phyloP scores from a whole-genome alignment of 208 protist species.

The Leishmania tropica region DNA sequence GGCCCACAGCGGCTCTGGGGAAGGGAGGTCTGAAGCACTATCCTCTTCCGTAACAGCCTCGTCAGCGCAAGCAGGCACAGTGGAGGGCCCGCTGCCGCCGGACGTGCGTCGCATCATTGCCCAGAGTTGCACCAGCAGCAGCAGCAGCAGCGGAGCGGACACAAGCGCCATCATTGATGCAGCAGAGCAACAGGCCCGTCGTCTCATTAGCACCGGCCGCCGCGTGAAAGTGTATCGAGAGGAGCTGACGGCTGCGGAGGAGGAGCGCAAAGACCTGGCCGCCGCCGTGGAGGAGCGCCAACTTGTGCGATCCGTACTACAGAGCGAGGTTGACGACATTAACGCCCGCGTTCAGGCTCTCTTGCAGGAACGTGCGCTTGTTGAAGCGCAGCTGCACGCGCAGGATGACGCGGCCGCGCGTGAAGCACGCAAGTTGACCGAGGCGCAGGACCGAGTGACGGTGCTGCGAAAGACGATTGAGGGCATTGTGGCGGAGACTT shows the following conservation, averaged over 20 bases:
- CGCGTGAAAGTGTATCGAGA: slow-evolving; percentile 81
- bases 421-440: slow-evolving; percentile 49
- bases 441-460: slow-evolving; percentile 62
- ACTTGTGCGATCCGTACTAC: slow-evolving; percentile 52
- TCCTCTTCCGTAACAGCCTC: background rate
- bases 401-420: slow-evolving; percentile 34
- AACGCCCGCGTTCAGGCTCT: slow-evolving; percentile 60
- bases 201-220: slow-evolving; percentile 77
- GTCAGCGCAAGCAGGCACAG: background rate
- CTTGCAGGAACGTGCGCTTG: slow-evolving; percentile 62
- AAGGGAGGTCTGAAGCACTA: background rate
- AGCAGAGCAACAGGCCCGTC: slow-evolving; percentile 75
- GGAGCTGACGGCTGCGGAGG: slow-evolving; percentile 71
- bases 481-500: slow-evolving; percentile 56
- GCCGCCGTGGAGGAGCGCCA: slow-evolving; percentile 46
- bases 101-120: slow-evolving; percentile 77
- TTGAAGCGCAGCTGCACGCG: slow-evolving; percentile 63
- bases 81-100: slow-evolving; percentile 75
- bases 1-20: background rate
- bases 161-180: slow-evolving; percentile 30
- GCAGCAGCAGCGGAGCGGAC: background rate
- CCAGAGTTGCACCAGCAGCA: slow-evolving; percentile 27
- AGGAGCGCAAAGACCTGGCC: slow-evolving; percentile 63
- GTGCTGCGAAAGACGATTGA: slow-evolving; percentile 71
- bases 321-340: slow-evolving; percentile 59